These are phyloP conservation scores for Vitis cinerea DNA, from an alignment of 164 flowering plant genomes.

Conservation along the genomic window DNA sequence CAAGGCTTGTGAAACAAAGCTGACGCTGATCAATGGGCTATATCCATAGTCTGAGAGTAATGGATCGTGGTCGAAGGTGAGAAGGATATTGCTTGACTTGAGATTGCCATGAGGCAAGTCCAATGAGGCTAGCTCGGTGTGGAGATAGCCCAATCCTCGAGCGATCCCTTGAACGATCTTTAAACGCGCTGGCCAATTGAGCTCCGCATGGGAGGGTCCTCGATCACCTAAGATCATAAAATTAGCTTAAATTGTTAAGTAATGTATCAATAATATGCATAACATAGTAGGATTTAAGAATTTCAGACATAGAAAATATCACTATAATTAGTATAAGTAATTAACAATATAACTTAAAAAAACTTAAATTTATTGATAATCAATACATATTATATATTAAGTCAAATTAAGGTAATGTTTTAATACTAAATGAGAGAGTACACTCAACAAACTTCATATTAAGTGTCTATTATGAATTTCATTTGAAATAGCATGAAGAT, in stretches of 20 bases:
- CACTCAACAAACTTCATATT: too few species aligned
- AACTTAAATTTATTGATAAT: too few species aligned
- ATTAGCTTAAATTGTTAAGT: background rate
- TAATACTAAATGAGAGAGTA: too few species aligned
- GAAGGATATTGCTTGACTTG: slow-evolving; percentile 80
- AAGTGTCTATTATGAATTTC: too few species aligned
- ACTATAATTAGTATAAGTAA: too few species aligned
- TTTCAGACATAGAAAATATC: too few species aligned
- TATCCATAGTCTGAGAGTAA: slow-evolving; percentile 62
- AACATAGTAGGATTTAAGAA: too few species aligned
- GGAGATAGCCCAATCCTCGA: slow-evolving; percentile 60
- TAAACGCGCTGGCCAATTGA: slow-evolving; percentile 66
- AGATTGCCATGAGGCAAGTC: slow-evolving; percentile 86
- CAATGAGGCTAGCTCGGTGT: slow-evolving; percentile 36
- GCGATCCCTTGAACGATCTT: slow-evolving; percentile 74
- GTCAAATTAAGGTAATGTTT: too few species aligned
- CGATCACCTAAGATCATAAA: slow-evolving; percentile 51
- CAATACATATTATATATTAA: background rate
- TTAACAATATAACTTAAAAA: too few species aligned
- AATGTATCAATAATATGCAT: background rate
- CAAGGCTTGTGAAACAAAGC: slow-evolving; percentile 32
- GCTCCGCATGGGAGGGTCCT: slow-evolving; percentile 41
- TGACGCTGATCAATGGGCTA: slow-evolving; percentile 32
- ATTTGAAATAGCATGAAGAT: too few species aligned
- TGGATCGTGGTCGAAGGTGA: slow-evolving; percentile 51